These are phyloP conservation scores for Goffeauzyma gilvescens DNA, from an alignment of 768 basidiomycete genomes.

Conservation along the genomic window DNA sequence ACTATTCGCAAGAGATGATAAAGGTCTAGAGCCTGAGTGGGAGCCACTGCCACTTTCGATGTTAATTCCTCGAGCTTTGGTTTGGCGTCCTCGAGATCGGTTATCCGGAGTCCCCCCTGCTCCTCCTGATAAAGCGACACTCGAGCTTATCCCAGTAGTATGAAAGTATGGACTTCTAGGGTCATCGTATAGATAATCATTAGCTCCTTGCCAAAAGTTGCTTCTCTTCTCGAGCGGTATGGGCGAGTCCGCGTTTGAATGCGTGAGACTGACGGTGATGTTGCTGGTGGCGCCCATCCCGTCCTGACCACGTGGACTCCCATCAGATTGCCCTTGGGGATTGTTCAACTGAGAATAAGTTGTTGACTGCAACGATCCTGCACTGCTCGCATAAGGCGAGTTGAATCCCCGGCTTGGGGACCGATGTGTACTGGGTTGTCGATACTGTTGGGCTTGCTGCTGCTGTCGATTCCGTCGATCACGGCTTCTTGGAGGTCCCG, in stretches of 20 bases:
- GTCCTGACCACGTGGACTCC: not conserved
- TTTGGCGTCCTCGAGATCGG: not conserved
- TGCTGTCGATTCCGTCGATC: not conserved
- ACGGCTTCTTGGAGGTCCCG: not conserved
- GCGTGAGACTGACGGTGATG: not conserved
- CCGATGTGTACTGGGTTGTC: not conserved
- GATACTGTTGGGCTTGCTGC: not conserved
- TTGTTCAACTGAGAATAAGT: not conserved
- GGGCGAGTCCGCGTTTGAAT: too few species aligned
- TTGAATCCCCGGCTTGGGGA: too few species aligned
- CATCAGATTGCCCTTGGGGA: not conserved
- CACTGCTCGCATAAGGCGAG: too few species aligned
- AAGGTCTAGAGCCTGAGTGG: not conserved
- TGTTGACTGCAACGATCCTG: too few species aligned
- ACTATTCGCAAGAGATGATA: not conserved
- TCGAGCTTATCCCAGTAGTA: too few species aligned
- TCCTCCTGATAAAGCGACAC: too few species aligned
- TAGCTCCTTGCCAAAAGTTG: too few species aligned
- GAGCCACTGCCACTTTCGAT: not conserved
- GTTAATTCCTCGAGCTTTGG: not conserved
- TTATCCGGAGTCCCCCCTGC: too few species aligned
- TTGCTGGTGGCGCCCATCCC: not conserved
- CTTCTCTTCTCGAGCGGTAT: too few species aligned
- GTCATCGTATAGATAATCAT: slow-evolving; percentile 11
- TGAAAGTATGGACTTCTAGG: slow-evolving; percentile 8